These are phyloP conservation scores for Fusarium sp. DNA, from an alignment of 2,329 filamentous ascomycete species.

Conservation along the genomic window DNA sequence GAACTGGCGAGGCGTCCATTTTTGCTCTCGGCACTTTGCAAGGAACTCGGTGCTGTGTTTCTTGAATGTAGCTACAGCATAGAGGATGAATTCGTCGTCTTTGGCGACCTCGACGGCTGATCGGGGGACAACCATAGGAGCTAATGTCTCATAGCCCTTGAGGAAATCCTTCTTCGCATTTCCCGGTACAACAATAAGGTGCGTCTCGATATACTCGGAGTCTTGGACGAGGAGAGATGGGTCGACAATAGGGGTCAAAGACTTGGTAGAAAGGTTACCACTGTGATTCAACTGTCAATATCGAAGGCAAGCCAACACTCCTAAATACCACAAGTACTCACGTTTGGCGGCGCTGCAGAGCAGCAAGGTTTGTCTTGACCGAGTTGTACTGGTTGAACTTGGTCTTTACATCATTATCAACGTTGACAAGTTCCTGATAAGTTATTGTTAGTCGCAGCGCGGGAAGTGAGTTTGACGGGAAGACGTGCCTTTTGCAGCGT, in stretches of 20 bases:
- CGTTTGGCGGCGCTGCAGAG: constrained; percentile 89
- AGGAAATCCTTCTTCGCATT: constrained; percentile 87
- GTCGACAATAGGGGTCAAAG: constrained; percentile 86
- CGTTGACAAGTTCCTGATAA: constrained; percentile 80
- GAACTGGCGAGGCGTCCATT: constrained; percentile 95
- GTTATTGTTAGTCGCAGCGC: constrained; percentile 13
- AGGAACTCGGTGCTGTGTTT: constrained; percentile 88
- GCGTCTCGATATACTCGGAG: constrained; percentile 96
- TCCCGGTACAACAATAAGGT: constrained; percentile 87
- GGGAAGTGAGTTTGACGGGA: neutral
- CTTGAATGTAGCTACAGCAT: constrained; percentile 91
- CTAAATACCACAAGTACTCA: constrained; percentile 52
- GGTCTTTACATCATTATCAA: constrained; percentile 94
- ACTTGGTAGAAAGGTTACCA: constrained; percentile 93
- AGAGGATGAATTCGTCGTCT: constrained; percentile 90
- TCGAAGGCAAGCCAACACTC: neutral
- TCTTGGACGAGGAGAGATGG: constrained; percentile 82
- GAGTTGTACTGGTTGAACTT: constrained; percentile 96
- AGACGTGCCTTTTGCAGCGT: constrained; percentile 80
- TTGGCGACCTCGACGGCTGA: constrained; percentile 81
- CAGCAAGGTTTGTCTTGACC: constrained; percentile 83
- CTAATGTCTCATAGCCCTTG: constrained; percentile 85
- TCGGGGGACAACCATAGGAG: constrained; percentile 92
- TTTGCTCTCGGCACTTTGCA: constrained; percentile 89
- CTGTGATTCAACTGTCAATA: constrained; percentile 53